Conservation (phyloP, 495 filamentous ascomycete species). For the Podospora didyma region DNA sequence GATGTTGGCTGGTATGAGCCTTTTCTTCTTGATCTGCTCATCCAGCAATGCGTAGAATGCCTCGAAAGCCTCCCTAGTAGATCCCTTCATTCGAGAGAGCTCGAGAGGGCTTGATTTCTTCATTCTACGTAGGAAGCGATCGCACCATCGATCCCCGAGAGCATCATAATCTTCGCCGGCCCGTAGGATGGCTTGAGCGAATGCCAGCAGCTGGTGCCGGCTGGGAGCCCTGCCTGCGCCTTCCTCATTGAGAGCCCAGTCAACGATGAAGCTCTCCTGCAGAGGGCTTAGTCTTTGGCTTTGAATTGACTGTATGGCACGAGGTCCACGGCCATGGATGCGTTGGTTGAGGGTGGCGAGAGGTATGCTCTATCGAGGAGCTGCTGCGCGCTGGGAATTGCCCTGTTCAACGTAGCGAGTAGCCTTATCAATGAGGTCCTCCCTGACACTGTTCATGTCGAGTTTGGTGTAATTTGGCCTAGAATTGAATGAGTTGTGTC, state of each 20-base stretch:
- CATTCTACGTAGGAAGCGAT: neutral
- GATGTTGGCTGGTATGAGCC: neutral
- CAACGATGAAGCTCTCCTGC: neutral
- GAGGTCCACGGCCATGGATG: no score
- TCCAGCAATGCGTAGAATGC: neutral
- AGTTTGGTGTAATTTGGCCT: no score
- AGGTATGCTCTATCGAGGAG: no score
- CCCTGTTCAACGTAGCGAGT: no score
- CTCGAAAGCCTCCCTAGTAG: neutral
- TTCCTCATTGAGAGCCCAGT: slow-evolving; percentile 1
- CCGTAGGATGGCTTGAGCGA: neutral
- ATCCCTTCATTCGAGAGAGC: neutral
- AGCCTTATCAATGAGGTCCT: no score
- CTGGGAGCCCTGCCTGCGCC: neutral
- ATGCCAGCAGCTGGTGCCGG: neutral
- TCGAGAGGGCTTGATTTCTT: neutral
- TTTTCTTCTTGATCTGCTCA: neutral
- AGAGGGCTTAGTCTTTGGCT: neutral
- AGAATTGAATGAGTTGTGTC: no score
- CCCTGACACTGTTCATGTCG: no score
- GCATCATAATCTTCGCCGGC: no score
- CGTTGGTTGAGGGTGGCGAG: no score
- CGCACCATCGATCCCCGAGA: neutral
- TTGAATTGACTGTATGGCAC: no score
- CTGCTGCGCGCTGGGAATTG: no score